Evolutionary conservation across 2,329 filamentous ascomycete species (phyloP).

Genomic region (Scytalidium sp.): DNA sequence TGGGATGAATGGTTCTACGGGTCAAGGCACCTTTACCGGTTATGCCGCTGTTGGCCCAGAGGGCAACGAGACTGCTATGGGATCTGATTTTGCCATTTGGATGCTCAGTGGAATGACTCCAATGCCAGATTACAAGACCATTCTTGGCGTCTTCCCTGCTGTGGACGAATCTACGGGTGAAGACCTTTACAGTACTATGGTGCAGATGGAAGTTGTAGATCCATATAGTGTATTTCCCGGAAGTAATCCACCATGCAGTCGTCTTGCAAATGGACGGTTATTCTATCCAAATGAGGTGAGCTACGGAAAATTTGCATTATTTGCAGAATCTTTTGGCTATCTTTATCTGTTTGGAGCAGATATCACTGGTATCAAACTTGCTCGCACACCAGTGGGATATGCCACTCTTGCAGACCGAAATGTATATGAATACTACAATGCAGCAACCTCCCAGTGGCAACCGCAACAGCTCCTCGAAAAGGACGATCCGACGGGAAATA

Average conservation of each 20-base stretch:
- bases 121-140: conserved; percentile 2
- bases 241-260: conserved; percentile 1
- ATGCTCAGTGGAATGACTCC: conserved; percentile 2
- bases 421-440: conserved; percentile 6
- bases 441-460: conserved; percentile 1
- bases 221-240: background rate
- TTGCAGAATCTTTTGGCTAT: conserved; percentile 1
- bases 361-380: conserved; percentile 6
- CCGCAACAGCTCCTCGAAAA: background rate
- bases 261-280: conserved; percentile 1
- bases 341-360: conserved; percentile 3
- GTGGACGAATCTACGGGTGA: conserved; percentile 1
- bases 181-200: conserved; percentile 6
- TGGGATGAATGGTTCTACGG: conserved; percentile 2
- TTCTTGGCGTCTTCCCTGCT: conserved; percentile 3
- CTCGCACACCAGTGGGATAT: conserved; percentile 1
- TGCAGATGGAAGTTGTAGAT: conserved; percentile 5
- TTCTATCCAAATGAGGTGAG: conserved; percentile 4
- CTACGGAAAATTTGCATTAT: conserved; percentile 5
- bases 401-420: conserved; percentile 7
- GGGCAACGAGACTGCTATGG: conserved; percentile 6
- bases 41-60: conserved; percentile 3
- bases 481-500: conserved; percentile 2
- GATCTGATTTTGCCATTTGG: conserved; percentile 4
- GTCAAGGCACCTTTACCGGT: conserved; percentile 1